Evolutionary conservation across 495 filamentous ascomycete species (phyloP).

Genomic region (Neurospora sp.): DNA sequence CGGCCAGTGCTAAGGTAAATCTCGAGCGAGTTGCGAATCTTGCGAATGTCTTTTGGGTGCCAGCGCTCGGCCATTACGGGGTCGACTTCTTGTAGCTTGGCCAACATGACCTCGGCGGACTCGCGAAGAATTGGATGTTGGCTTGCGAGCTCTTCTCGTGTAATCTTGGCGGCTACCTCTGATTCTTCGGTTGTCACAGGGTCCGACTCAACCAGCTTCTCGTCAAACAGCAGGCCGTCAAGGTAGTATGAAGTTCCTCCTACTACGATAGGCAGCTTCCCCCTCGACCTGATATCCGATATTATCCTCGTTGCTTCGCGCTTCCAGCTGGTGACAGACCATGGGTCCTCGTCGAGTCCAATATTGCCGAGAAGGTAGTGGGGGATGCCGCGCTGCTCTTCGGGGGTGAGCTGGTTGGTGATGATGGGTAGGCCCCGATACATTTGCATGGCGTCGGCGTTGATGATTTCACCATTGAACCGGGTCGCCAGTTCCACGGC

Average conservation of each 20-base stretch:
- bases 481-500: constrained; percentile 77
- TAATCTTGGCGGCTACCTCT: constrained; percentile 3
- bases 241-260: constrained; percentile 95
- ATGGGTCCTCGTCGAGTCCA: constrained; percentile 62
- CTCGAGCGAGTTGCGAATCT: constrained; percentile 81
- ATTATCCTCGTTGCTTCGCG: constrained; percentile 58
- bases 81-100: constrained; percentile 68
- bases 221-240: constrained; percentile 72
- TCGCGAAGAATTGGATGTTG: constrained; percentile 65
- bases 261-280: constrained; percentile 79
- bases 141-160: constrained; percentile 24
- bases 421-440: constrained; percentile 89
- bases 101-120: constrained; percentile 57
- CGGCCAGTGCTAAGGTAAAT: constrained; percentile 75
- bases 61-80: constrained; percentile 82
- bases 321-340: constrained; percentile 68
- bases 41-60: constrained; percentile 88
- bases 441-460: constrained; percentile 98
- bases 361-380: constrained; percentile 84
- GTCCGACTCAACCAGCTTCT: constrained; percentile 47
- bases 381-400: constrained; percentile 70
- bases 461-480: constrained; percentile 93
- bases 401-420: constrained; percentile 76
- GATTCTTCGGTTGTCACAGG: constrained; percentile 9
- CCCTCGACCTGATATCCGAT: constrained; percentile 62